Evolutionary conservation across 768 basidiomycete genomes (phyloP), one percentile per base, ranked within the genome.

Genomic region (Artomyces pyxidatus): DNA sequence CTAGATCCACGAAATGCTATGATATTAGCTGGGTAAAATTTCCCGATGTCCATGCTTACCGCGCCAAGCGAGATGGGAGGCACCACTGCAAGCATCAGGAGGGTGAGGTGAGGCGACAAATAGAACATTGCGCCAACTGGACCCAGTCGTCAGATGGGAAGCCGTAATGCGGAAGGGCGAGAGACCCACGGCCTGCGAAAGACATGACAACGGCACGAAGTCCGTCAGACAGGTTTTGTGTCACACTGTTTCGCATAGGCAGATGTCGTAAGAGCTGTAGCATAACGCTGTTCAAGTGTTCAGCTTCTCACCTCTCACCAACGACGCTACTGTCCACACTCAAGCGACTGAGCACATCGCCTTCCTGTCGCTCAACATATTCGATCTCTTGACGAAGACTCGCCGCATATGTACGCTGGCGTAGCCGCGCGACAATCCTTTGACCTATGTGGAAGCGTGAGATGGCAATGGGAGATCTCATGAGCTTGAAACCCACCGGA

Each of bases 81-180:
- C 0, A 97, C 93, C 42, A 97, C 81, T 29, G 83, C 80, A 45
- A 99, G 76, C 95, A 99, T 98, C 55, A 97, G 71, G 47, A 86
- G 63, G 0, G 95, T 98, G 51, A 99, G 69, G 37, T 83, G 85
- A 0, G 88, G 87, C 0, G 88, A 94, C 47, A 95, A 78, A 65
- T 85, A 94, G 58, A 97, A 81, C 95, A 97, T 99, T 37, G 91
- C 89, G 40, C 87, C 90, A 54, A 97, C 92, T 88, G 58, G 6
- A n/a, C n/a, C n/a, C n/a, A n/a, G n/a, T n/a, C n/a, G n/a, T n/a
- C n/a, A n/a, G n/a, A n/a, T n/a, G n/a, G n/a, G n/a, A n/a, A n/a
- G n/a, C n/a, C n/a, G n/a, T n/a, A n/a, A n/a, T n/a, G n/a, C n/a
- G n/a, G n/a, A n/a, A n/a, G n/a, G n/a, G n/a, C n/a, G n/a, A n/a